Evolutionary conservation across 768 basidiomycete genomes (phyloP).

Genomic region (Podaxis pistillaris): DNA sequence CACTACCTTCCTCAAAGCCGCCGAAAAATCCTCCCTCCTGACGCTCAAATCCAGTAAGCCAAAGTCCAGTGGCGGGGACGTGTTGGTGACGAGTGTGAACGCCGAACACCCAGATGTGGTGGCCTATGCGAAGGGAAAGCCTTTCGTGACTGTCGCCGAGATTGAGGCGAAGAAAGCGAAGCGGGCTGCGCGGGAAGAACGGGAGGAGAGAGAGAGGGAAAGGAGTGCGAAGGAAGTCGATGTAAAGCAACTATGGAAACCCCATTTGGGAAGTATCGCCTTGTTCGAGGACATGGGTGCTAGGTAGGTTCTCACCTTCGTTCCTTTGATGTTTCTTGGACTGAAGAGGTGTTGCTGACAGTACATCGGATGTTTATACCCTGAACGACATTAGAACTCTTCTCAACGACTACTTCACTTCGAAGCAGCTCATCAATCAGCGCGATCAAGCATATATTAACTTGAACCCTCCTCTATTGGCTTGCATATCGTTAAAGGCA

Average conservation of each 20-base stretch:
- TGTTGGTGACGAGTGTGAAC: slow-evolving; percentile 55
- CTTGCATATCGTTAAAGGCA: slow-evolving; percentile 35
- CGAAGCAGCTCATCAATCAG: slow-evolving; percentile 61
- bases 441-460: slow-evolving; percentile 70
- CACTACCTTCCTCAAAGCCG: slow-evolving; percentile 72
- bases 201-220: slow-evolving; percentile 39
- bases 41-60: slow-evolving; percentile 65
- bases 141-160: slow-evolving; percentile 62
- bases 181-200: slow-evolving; percentile 53
- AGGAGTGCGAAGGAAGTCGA: slow-evolving; percentile 48
- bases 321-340: neutral
- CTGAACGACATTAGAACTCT: slow-evolving; percentile 52
- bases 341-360: slow-evolving; percentile 23
- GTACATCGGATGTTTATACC: slow-evolving; percentile 54
- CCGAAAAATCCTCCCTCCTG: slow-evolving; percentile 72
- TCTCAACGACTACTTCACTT: slow-evolving; percentile 61
- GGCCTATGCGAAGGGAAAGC: slow-evolving; percentile 33
- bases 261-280: slow-evolving; percentile 49
- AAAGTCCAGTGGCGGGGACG: slow-evolving; percentile 47
- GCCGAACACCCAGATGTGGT: slow-evolving; percentile 54
- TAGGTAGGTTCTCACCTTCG: slow-evolving; percentile 45
- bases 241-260: slow-evolving; percentile 76
- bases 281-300: slow-evolving; percentile 66
- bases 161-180: slow-evolving; percentile 63
- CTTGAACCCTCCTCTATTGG: slow-evolving; percentile 48